Conservation (phyloP, 345 rosid species). For the Durio zibethinus region DNA sequence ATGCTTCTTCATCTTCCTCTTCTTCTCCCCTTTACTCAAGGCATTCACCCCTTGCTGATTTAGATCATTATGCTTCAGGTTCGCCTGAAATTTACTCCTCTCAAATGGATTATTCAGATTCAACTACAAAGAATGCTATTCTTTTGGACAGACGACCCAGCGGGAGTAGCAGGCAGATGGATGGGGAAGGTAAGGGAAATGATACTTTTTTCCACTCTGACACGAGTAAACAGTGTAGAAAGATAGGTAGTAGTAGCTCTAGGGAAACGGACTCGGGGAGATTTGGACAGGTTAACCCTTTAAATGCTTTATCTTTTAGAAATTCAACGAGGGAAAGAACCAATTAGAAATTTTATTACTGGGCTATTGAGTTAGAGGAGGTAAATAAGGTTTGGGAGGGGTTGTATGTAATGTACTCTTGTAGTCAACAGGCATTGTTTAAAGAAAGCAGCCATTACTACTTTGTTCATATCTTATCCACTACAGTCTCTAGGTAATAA, state of each 20-base stretch:
- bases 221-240: constrained; percentile 36
- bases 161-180: constrained; percentile 19
- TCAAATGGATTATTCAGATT: constrained; percentile 18
- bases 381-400: constrained; percentile 31
- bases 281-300: constrained; percentile 35
- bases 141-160: constrained; percentile 12
- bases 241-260: constrained; percentile 29
- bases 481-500: background rate
- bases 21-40: constrained; percentile 53
- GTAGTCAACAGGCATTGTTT: constrained; percentile 20
- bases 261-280: constrained; percentile 39
- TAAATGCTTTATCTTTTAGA: constrained; percentile 33
- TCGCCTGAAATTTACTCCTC: constrained; percentile 25
- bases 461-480: constrained; percentile 15
- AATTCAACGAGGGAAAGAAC: constrained; percentile 30
- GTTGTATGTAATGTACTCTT: constrained; percentile 30
- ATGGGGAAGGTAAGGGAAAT: constrained; percentile 31
- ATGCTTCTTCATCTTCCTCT: constrained; percentile 51
- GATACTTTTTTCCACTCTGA: constrained; percentile 41
- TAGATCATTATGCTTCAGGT: constrained; percentile 26
- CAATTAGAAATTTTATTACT: constrained; percentile 17
- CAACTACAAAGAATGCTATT: background rate
- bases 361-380: constrained; percentile 19
- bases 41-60: constrained; percentile 32
- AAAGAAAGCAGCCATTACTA: constrained; percentile 28